Base-by-base conservation (phyloP, 75 land plant genomes). In the Pinus albicaulis region DNA sequence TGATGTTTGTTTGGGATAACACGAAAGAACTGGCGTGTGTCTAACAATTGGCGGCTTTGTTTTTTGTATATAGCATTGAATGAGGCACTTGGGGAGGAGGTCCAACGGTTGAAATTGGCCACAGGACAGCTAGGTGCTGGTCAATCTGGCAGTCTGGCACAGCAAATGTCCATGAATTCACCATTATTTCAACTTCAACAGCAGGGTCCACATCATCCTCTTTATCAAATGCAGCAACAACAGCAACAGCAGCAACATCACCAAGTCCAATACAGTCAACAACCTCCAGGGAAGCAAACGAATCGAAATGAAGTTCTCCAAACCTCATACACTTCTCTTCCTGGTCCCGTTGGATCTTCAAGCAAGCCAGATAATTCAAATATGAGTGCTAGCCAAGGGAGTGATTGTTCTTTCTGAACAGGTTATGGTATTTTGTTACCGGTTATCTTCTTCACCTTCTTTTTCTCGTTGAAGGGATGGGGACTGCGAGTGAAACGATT, bases 71-170 rank as follows among this genome's bases (percentile, higher is more conserved):
- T 84, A 92, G 98, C 94, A 76, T 76, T 94, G 66, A 92, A 94
- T 60, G 94, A 92, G 31, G 92, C 92, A 48, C 80, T 94, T n/a
- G 86, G 82, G 24, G 89, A 88, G 13, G 98, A 94, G 76, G 89
- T 94, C 38, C 98, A 88, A 71, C 87, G 92, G 14, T 79, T 94
- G 74, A 94, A 88, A 64, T 10, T 92, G 58, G 90, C 90, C 7
- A 85, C 92, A 23, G 80, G 80, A 31, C 91, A 92, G 56, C 61
- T 88, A 14, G 59, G 68, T 38, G 82, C 77, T 8, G 55, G 80
- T 78, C 76, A 80, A 12, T 62, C 83, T 17, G 77, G 77, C 22
- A 36, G 75, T 74, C 38, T 77, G 61, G 73, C 19, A 36, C 78
- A 80, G 61, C 83, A 85, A 68, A 55, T 83, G 28, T 44, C 80